These are phyloP conservation scores for Arthrobotrys musiformis DNA, from an alignment of 2,329 filamentous ascomycete species.

Conservation along the genomic window DNA sequence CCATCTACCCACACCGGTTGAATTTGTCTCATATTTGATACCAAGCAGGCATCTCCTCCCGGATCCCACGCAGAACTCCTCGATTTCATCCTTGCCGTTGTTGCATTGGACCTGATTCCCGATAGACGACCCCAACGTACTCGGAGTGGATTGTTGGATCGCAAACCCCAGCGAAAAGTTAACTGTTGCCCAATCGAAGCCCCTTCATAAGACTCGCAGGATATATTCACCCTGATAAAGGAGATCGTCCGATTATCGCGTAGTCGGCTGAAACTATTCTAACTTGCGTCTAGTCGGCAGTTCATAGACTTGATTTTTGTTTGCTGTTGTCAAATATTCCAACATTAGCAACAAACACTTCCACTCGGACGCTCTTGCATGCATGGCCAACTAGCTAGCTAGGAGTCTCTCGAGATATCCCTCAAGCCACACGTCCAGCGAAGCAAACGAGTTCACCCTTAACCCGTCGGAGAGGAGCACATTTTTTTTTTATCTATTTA, in stretches of 20 bases:
- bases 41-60: neutral
- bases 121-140: conserved; percentile 34
- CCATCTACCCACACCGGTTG: neutral
- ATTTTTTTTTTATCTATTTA: conserved; percentile 3
- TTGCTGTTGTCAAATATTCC: conserved; percentile 11
- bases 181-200: neutral
- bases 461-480: neutral
- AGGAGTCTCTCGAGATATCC: conserved; percentile 20
- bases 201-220: neutral
- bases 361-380: conserved; percentile 27
- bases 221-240: conserved; percentile 29
- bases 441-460: conserved; percentile 8
- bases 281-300: neutral
- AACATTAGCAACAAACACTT: conserved; percentile 22
- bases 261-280: conserved; percentile 19
- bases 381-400: conserved; percentile 17
- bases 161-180: conserved; percentile 2
- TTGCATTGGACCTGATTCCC: conserved; percentile 38
- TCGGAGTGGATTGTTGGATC: conserved; percentile 7
- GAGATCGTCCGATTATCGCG: conserved; percentile 40
- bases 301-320: neutral
- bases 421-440: conserved; percentile 23
- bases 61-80: neutral
- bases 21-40: conserved; percentile 22
- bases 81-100: conserved; percentile 20